Conservation (phyloP, 2,329 filamentous ascomycete genomes). For the Emergomyces pasteurianus region DNA sequence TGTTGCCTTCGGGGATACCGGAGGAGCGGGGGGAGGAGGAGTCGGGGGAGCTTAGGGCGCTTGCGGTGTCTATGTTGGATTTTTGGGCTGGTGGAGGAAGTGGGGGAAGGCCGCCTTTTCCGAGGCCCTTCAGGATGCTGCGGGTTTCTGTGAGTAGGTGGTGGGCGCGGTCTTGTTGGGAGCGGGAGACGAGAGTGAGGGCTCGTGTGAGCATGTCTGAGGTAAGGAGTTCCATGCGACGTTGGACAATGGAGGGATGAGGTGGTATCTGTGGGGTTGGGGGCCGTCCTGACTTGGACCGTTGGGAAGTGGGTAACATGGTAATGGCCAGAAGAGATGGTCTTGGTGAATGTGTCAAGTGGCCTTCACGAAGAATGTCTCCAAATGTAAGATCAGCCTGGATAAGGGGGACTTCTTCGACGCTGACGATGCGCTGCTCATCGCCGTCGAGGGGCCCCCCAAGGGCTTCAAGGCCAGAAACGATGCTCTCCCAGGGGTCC, state of each 20-base stretch:
- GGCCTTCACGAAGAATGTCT: slow-evolving; percentile 82
- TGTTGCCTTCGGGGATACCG: slow-evolving; percentile 20
- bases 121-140: slow-evolving; percentile 88
- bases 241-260: slow-evolving; percentile 87
- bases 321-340: slow-evolving; percentile 90
- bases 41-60: slow-evolving; percentile 18
- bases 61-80: slow-evolving; percentile 15
- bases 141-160: slow-evolving; percentile 87
- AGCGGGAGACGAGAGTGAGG: slow-evolving; percentile 76
- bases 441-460: slow-evolving; percentile 80
- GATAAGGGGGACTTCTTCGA: slow-evolving; percentile 89
- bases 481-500: slow-evolving; percentile 94
- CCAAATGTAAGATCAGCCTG: slow-evolving; percentile 91
- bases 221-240: slow-evolving; percentile 92
- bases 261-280: slow-evolving; percentile 75
- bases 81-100: slow-evolving; percentile 46
- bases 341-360: slow-evolving; percentile 70
- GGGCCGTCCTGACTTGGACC: slow-evolving; percentile 34
- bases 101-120: slow-evolving; percentile 86
- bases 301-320: slow-evolving; percentile 60
- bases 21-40: slow-evolving; percentile 29
- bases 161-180: slow-evolving; percentile 86
- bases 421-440: slow-evolving; percentile 67
- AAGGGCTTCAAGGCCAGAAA: slow-evolving; percentile 86
- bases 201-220: slow-evolving; percentile 96